These are phyloP conservation scores for grape (Vitis vinifera) DNA, from an alignment of 164 flowering plant species.

Conservation along the genomic window ASM3070453v1 NC_081811.1:24567001-24567500, in stretches of 20 bases:
- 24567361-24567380: no score
- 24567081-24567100: background rate
- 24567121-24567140: background rate
- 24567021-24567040: constrained; percentile 46
- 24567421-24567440: background rate
- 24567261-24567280: background rate
- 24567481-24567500: background rate
- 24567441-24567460: no score
- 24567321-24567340: background rate
- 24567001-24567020: constrained; percentile 85
- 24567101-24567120: background rate
- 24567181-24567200: background rate
- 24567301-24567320: background rate
- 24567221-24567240: background rate
- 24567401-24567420: no score
- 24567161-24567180: background rate
- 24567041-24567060: constrained; percentile 62
- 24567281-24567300: background rate
- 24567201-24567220: background rate
- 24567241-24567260: background rate
- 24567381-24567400: no score
- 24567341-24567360: background rate
- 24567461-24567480: background rate
- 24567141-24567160: no score
- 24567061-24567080: background rate